Base-by-base conservation (phyloP, 345 rosid species). In the Geranium brycei region DNA sequence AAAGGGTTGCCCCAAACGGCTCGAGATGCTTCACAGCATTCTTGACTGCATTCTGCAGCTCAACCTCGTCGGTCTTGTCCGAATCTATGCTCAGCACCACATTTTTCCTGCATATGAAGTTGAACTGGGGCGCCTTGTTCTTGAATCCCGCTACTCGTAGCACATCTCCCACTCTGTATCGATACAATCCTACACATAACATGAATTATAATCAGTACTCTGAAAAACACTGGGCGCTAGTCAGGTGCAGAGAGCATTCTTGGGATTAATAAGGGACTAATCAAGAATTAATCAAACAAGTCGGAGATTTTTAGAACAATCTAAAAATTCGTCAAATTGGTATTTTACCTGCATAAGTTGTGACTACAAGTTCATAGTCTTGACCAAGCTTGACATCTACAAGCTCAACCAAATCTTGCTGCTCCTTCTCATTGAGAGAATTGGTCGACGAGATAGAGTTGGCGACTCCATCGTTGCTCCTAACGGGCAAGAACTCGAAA, bases 11-110 rank as follows among this genome's bases (percentile, higher is more conserved):
- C 58, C 82, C 93, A 59, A 92, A 92, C 1, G 96, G 89, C 30
- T 68, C 71, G 75, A 92, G 78, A 73, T 89, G 96, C 73, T 75
- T 81, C 81, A 81, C 80, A 31, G 95, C 96, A 60, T 87, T 89
- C 79, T 82, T 84, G 19, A 92, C 91, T 23, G 96, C 96, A 64
- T 76, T 83, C 68, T 92, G 98, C 11, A 92, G 91, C 78, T 92
- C 98, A 62, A 89, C 98, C 74, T 92, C 98, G 67, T 92, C 96
- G 14, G 98, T 92, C 80, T 92, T 92, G 78, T 92, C 98, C 1
- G 96, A 41, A 61, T 92, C 98, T 66, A 92, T 83, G 93, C 96
- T 89, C 30, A 92, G 69, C 31, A 67, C 93, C 66, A 92, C 98
- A 76, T 87, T 92, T 76, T 86, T 89, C 74, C 98, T 83, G 82